A percentile compares a stretch with the other conserved stretches of the same genome.
phyloP scores from a whole-genome alignment of 805 yeast species.

The Diddensiella caesifluorescens region DNA sequence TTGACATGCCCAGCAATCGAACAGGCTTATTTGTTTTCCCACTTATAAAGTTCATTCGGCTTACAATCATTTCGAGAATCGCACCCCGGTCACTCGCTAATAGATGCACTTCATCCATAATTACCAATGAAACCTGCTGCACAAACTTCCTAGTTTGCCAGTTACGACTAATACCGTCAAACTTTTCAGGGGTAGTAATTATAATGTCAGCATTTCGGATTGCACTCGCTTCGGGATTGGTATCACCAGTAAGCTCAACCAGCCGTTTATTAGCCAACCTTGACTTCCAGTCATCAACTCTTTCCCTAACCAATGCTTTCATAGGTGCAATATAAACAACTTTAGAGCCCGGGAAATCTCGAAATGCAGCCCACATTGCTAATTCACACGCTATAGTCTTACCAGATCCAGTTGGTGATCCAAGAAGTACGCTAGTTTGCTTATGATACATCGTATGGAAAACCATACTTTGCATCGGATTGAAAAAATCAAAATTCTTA shows the following conservation, averaged over 20 bases:
- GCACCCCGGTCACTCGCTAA: conserved; percentile 86
- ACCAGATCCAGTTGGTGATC: conserved; percentile 99
- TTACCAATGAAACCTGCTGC: conserved; percentile 65
- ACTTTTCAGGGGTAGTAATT: conserved; percentile 81
- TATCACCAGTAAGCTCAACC: conserved; percentile 80
- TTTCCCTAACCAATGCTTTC: conserved; percentile 80
- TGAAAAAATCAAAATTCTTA: conserved; percentile 72
- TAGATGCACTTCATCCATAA: conserved; percentile 82
- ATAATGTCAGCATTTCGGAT: conserved; percentile 67
- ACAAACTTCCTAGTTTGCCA: conserved; percentile 79
- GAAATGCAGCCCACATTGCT: conserved; percentile 95
- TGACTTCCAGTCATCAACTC: conserved; percentile 74
- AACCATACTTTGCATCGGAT: conserved; percentile 98
- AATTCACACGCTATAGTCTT: conserved; percentile 95
- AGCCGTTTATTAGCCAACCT: conserved; percentile 43
- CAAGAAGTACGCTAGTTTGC: conserved; percentile 77
- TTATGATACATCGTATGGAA: conserved; percentile 84
- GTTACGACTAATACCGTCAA: conserved; percentile 81
- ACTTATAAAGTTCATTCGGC: conserved; percentile 61
- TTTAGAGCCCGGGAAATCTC: conserved; percentile 71
- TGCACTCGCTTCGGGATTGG: conserved; percentile 63
- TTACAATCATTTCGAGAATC: conserved; percentile 81
- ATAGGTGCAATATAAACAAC: conserved; percentile 83
- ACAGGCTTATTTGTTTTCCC: conserved; percentile 53
- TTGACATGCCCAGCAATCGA: conserved; percentile 70